Evolutionary conservation across 108 stramenopile species (phyloP), one percentile per base, ranked within the genome.

Genomic region (Cyclotella atomus): DNA sequence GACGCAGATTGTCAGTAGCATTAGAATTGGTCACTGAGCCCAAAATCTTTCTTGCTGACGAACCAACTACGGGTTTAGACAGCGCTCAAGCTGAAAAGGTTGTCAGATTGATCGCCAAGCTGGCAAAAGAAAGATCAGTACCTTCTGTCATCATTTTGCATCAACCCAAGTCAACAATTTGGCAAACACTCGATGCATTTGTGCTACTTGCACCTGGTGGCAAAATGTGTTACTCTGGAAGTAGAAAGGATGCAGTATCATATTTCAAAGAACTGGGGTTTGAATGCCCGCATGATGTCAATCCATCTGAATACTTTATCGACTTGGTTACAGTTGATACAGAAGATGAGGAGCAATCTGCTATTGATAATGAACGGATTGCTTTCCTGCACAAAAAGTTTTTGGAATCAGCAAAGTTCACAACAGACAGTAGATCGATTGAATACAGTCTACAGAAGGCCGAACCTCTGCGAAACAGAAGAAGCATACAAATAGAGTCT

Each of bases 281-380:
- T 68, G 57, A 68, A 25, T 91, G 91, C 56, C 93, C 91, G 16
- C 44, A 32, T 20, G 72, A 89, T 43, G 89, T 89, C 3, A 94
- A 94, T 78, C 91, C 93, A 12, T 93, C 93, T 5, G 96, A 96
- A 66, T 96, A 84, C 65, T 77, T 90, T 28, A 83, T 94, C 28
- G 96, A 96, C 56, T 70, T 96, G 27, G 92, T 94, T 1, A 85
- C 89, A 12, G 69, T 91, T 2, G 87, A 94, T 71, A 79, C 77
- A 3, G 93, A 90, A 52, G 90, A 91, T 73, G 53, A 60, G 1
- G 65, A 68, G 10, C 73, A 87, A 52, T 77, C 83, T 27, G 35
- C 14, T 9, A 27, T 75, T 35, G 91, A 95, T 64, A 71, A 72
- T 24, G 62, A 47, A 17, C 74, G 93, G 8, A 91, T 94, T 27